phyloP scores from a whole-genome alignment of 306 rosid species.

The Mimosa bimucronata region DNA sequence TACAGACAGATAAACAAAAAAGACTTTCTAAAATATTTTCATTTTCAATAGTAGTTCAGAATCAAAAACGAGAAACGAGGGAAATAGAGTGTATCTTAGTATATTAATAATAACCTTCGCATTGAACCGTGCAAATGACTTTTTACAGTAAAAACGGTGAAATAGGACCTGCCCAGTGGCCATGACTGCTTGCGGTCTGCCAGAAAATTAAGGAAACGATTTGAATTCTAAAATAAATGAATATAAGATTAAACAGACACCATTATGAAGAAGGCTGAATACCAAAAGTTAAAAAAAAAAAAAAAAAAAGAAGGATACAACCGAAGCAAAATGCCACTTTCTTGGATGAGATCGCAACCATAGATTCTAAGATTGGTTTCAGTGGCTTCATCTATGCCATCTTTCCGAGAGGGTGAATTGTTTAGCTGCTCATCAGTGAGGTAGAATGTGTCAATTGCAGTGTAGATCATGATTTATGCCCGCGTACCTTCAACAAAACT shows the following conservation, averaged over 20 bases:
- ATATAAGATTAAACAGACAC: neutral
- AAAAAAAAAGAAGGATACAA: conserved; percentile 60
- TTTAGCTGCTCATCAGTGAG: conserved; percentile 55
- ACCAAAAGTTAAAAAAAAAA: no score
- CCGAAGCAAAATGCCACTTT: conserved; percentile 90
- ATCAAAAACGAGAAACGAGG: neutral
- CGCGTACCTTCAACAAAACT: neutral
- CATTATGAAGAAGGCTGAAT: neutral
- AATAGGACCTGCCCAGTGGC: conserved; percentile 96
- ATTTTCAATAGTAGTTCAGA: neutral
- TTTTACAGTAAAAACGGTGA: conserved; percentile 95
- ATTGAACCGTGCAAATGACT: conserved; percentile 90
- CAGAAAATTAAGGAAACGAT: conserved; percentile 39
- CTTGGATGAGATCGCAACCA: conserved; percentile 93
- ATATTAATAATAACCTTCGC: conserved; percentile 67
- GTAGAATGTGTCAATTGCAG: conserved; percentile 76
- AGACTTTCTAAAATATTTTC: neutral
- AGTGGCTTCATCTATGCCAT: conserved; percentile 63
- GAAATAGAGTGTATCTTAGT: neutral
- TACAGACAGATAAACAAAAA: neutral
- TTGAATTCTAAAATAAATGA: conserved; percentile 17
- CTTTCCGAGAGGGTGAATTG: conserved; percentile 63
- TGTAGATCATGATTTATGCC: conserved; percentile 31
- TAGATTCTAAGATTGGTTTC: conserved; percentile 68
- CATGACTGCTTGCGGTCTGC: conserved; percentile 96